These are phyloP conservation scores for Penicillium sp. DNA, from an alignment of 2,329 filamentous ascomycete species.

Conservation along the genomic window DNA sequence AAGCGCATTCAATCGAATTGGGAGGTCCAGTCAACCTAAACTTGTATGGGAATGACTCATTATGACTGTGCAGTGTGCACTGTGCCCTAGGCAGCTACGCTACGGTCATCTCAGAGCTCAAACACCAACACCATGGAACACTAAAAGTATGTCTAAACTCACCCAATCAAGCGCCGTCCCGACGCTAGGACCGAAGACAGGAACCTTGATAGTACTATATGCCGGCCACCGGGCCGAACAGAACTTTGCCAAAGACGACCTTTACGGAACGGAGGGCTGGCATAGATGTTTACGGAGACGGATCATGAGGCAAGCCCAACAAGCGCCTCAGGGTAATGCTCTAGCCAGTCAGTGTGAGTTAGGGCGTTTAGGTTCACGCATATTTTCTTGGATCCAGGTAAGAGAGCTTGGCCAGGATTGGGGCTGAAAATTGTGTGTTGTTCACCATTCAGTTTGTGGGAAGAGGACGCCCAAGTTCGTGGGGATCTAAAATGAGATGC, in stretches of 20 bases:
- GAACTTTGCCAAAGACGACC: neutral
- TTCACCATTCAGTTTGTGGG: neutral
- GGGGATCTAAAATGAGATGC: neutral
- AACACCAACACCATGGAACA: neutral
- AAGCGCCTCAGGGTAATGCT: neutral
- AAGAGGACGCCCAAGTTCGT: neutral
- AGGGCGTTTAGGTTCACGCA: neutral
- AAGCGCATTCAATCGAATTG: neutral
- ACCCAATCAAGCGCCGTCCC: neutral
- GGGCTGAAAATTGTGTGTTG: neutral
- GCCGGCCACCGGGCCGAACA: slow-evolving; percentile 3
- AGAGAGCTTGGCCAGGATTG: neutral
- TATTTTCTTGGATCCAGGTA: neutral
- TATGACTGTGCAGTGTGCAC: too few species aligned
- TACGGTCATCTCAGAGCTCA: neutral
- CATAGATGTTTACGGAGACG: neutral
- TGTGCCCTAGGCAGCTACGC: neutral
- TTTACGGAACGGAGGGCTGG: neutral
- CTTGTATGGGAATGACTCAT: neutral
- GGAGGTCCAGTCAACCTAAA: neutral
- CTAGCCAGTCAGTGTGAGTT: neutral
- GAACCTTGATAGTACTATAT: neutral
- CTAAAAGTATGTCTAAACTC: neutral
- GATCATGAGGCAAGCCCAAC: neutral
- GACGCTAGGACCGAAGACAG: slow-evolving; percentile 2